Evolutionary conservation across 371 early-diverging fungal species (phyloP).

Genomic region (Sporodiniella umbellata): DNA sequence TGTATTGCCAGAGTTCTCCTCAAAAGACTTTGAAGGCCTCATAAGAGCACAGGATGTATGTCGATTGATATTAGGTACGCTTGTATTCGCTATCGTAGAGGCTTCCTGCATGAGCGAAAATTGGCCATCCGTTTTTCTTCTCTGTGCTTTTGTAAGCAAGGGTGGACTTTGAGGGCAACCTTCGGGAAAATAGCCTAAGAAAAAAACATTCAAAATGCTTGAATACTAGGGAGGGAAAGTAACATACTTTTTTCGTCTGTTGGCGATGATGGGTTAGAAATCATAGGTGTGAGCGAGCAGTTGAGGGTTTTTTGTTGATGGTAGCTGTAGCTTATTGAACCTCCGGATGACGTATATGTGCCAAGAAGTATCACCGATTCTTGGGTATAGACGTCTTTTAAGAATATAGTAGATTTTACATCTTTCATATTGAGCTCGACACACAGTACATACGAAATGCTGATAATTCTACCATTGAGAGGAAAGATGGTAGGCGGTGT

Average conservation of each 20-base stretch:
- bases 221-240: not conserved
- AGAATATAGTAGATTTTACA: slow-evolving; percentile 9
- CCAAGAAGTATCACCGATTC: slow-evolving; percentile 16
- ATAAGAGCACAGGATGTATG: not conserved
- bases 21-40: no score
- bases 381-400: slow-evolving; percentile 8
- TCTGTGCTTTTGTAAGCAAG: not conserved
- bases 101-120: not conserved
- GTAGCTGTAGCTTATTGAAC: not conserved
- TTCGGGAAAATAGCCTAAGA: not conserved
- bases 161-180: no score
- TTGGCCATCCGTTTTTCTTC: not conserved
- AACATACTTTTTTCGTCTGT: not conserved
- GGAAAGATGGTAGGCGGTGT: slow-evolving; percentile 19
- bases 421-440: slow-evolving; percentile 15
- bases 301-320: not conserved
- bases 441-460: slow-evolving; percentile 12
- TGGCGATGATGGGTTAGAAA: not conserved
- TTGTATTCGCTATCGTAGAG: not conserved
- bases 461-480: slow-evolving; percentile 9
- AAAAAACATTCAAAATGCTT: not conserved
- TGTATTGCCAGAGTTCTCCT: no score
- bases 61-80: not conserved
- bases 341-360: not conserved
- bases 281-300: not conserved